Evolutionary conservation across 805 yeast species (phyloP).

Genomic region (Kurtzmaniella cleridarum): DNA sequence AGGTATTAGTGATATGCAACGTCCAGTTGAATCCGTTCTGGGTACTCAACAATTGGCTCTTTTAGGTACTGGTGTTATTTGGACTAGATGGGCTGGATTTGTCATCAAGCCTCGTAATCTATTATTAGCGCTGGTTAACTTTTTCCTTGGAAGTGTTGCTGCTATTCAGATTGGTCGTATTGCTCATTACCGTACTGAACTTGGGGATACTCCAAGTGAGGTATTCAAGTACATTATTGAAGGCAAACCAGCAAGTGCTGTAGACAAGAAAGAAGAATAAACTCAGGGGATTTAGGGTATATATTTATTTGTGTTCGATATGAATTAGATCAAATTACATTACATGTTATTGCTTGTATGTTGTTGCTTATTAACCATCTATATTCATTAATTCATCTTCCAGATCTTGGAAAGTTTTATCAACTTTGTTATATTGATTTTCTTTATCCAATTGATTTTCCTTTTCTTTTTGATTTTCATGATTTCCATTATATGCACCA

Average conservation of each 20-base stretch:
- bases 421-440: no score
- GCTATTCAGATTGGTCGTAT: constrained; percentile 77
- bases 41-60: constrained; percentile 88
- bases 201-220: constrained; percentile 60
- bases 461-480: background rate
- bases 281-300: background rate
- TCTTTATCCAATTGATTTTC: background rate
- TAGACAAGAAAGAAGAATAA: constrained; percentile 1
- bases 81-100: constrained; percentile 96
- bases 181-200: constrained; percentile 52
- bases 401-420: background rate
- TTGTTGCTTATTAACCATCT: constrained; percentile 3
- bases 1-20: constrained; percentile 76
- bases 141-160: constrained; percentile 88
- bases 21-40: constrained; percentile 89
- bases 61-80: constrained; percentile 85
- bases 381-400: constrained; percentile 9
- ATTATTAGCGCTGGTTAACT: constrained; percentile 87
- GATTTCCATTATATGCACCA: background rate
- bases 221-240: constrained; percentile 53
- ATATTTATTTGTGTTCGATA: no score
- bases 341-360: background rate
- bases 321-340: no score
- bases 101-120: constrained; percentile 85
- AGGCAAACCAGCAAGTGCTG: constrained; percentile 28